Base-by-base conservation (phyloP, 306 rosid species). In the Lathyrus aphaca region DNA sequence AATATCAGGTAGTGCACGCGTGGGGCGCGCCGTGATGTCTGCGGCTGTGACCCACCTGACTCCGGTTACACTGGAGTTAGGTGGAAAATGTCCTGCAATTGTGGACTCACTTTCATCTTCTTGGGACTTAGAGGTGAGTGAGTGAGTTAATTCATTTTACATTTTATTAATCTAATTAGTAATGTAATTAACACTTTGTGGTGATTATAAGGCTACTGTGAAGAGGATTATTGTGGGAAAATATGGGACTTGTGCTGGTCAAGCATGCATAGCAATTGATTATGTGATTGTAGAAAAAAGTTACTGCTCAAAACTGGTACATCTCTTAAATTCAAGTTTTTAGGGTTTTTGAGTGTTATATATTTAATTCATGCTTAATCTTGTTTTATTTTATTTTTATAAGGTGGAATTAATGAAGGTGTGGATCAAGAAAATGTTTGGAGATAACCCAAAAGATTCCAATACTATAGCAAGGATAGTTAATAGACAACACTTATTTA, bases 51-150 rank as follows among this genome's bases (percentile, higher is more conserved):
- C 69, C 57, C 79, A 88, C 66, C 17, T 91, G n/a, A 91, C 97
- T 3, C 97, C 97, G 3, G 87, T 91, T 8, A 77, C 71, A 23
- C 18, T 91, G 57, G 97, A 91, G 85, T 64, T 91, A 73, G 97
- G 97, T 10, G 95, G 95, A 50, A 91, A 91, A 77, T 83, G 95
- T 61, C 97, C 97, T 18, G 95, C 90, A 8, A 77, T 91, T 50
- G 63, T 88, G 45, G 97, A 91, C 49, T 84, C 88, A 18, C 87
- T 91, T 57, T 78, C 92, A 14, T 69, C 77, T 72, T 84, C 88
- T 4, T 86, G 84, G 82, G 89, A 88, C n/a, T 23, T 57, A n/a
- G 77, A 85, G 79, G 86, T 85, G 23, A 3, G 85, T 85, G n/a
- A 3, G 85, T 85, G n/a, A 3, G 11, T 6, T 11, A 1, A 25